A percentile compares a stretch with the other conserved stretches of the same genome.
Evolutionary conservation across 306 rosid genomes (phyloP).

Genomic region (Macrotyloma uniflorum): DNA sequence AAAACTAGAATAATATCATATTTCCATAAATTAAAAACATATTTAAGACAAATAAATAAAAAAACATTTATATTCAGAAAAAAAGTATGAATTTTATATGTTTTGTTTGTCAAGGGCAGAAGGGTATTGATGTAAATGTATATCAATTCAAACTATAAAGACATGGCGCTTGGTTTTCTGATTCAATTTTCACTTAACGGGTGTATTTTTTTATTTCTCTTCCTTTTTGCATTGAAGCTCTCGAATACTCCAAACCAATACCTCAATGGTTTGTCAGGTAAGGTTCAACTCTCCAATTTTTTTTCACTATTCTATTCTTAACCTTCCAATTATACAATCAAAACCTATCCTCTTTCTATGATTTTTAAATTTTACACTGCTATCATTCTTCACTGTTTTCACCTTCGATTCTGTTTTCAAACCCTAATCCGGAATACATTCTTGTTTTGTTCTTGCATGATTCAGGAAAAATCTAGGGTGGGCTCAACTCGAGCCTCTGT

Average conservation of each 20-base stretch:
- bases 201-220: neutral
- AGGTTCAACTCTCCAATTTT: neutral
- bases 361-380: neutral
- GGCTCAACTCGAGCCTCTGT: slow-evolving; percentile 41
- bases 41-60: too few relatives aligned
- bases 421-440: neutral
- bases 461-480: slow-evolving; percentile 52
- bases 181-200: slow-evolving; percentile 3
- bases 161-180: neutral
- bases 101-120: too few relatives aligned
- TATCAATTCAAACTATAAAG: neutral
- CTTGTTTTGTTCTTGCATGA: slow-evolving; percentile 25
- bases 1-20: too few relatives aligned
- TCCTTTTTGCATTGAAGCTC: neutral
- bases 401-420: neutral
- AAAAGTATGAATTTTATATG: too few relatives aligned
- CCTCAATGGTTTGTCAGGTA: slow-evolving; percentile 42
- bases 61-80: too few relatives aligned
- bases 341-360: neutral
- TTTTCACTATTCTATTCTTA: neutral
- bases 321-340: neutral
- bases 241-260: slow-evolving; percentile 17
- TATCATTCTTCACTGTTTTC: neutral
- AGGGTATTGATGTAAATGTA: neutral
- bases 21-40: too few relatives aligned